These are phyloP conservation scores for Mallotus japonicus DNA, from an alignment of 441 rosid genomes.

Conservation along the genomic window DNA sequence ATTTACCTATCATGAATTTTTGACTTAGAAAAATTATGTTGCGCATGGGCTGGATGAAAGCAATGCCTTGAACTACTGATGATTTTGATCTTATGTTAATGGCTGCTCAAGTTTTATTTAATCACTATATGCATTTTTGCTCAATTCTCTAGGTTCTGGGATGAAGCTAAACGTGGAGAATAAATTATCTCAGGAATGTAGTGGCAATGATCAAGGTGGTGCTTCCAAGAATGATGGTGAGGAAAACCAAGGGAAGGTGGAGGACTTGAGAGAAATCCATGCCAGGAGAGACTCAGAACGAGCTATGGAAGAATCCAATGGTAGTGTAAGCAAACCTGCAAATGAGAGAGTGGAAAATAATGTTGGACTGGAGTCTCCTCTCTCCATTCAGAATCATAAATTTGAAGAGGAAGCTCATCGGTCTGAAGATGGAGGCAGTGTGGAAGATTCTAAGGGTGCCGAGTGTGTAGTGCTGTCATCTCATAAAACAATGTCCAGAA, in stretches of 20 bases:
- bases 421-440: slow-evolving; percentile 28
- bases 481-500: neutral
- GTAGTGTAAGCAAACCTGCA: slow-evolving; percentile 11
- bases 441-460: slow-evolving; percentile 26
- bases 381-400: slow-evolving; percentile 13
- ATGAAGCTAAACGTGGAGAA: slow-evolving; percentile 18
- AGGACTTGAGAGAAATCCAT: slow-evolving; percentile 20
- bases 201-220: slow-evolving; percentile 9
- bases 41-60: slow-evolving; percentile 6
- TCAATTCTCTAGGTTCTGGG: slow-evolving; percentile 20
- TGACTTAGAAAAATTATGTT: neutral
- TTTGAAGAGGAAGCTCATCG: slow-evolving; percentile 18
- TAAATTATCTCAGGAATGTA: slow-evolving; percentile 11
- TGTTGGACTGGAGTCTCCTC: slow-evolving; percentile 5
- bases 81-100: slow-evolving; percentile 1
- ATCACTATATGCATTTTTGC: neutral
- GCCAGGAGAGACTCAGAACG: slow-evolving; percentile 14
- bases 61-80: slow-evolving; percentile 10
- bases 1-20: neutral
- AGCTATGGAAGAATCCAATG: slow-evolving; percentile 15
- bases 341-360: slow-evolving; percentile 12
- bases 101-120: neutral
- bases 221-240: slow-evolving; percentile 22
- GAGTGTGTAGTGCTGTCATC: slow-evolving; percentile 4
- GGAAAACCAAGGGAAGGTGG: slow-evolving; percentile 8